Percentiles rank a stretch among this genome's conserved stretches.
These are phyloP conservation scores for Tricladium varicosporioides DNA, from an alignment of 2,329 filamentous ascomycete species.

Conservation along the genomic window DNA sequence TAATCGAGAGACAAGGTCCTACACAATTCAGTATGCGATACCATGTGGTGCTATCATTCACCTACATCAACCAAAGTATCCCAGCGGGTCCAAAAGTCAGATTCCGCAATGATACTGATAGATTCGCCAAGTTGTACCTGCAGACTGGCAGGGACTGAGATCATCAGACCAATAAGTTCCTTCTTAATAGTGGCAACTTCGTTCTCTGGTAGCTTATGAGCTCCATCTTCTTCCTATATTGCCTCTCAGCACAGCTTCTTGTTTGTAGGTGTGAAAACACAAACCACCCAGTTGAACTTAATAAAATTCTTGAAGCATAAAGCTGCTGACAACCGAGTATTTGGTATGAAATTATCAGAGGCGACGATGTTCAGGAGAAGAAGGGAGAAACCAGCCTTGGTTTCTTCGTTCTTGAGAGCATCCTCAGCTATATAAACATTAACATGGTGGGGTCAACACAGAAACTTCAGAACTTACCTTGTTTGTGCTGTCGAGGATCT, in stretches of 20 bases:
- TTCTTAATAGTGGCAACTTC: slow-evolving; percentile 91
- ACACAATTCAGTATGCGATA: neutral
- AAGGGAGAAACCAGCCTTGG: slow-evolving; percentile 84
- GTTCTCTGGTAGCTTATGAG: slow-evolving; percentile 79
- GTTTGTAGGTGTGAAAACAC: slow-evolving; percentile 26
- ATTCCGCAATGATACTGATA: slow-evolving; percentile 95
- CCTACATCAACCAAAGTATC: slow-evolving; percentile 84
- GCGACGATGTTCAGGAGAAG: slow-evolving; percentile 87
- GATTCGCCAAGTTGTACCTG: slow-evolving; percentile 95
- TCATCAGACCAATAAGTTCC: slow-evolving; percentile 96
- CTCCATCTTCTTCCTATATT: slow-evolving; percentile 78
- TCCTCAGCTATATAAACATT: slow-evolving; percentile 64
- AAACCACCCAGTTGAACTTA: slow-evolving; percentile 82
- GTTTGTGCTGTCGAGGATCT: slow-evolving; percentile 81
- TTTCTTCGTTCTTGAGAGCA: slow-evolving; percentile 74
- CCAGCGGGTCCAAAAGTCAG: slow-evolving; percentile 95
- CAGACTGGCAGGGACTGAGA: slow-evolving; percentile 79
- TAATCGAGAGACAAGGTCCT: slow-evolving; percentile 86
- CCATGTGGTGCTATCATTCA: slow-evolving; percentile 6
- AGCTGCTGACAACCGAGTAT: slow-evolving; percentile 81
- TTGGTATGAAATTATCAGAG: slow-evolving; percentile 66
- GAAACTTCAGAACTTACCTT: slow-evolving; percentile 59
- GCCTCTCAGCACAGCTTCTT: slow-evolving; percentile 12
- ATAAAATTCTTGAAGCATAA: slow-evolving; percentile 99
- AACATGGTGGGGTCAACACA: slow-evolving; percentile 18